These are phyloP conservation scores for Aspergillus costaricaensis DNA, from an alignment of 2,329 filamentous ascomycete genomes.

Conservation along the genomic window DNA sequence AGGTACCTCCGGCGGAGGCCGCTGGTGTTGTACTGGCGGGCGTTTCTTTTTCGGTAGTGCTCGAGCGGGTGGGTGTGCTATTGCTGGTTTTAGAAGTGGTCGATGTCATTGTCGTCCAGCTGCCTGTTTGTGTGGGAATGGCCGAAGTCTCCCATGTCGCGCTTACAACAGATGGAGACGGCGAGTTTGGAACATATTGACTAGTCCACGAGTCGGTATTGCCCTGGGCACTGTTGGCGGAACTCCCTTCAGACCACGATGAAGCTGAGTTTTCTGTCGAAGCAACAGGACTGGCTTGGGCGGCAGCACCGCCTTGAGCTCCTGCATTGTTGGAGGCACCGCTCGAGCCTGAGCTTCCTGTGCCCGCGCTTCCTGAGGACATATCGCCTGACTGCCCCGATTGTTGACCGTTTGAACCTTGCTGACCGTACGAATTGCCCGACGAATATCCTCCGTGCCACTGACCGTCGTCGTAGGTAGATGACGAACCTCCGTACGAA, in stretches of 20 bases:
- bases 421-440: neutral
- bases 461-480: neutral
- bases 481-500: neutral
- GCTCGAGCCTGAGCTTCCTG: neutral
- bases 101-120: neutral
- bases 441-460: neutral
- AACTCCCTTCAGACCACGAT: neutral
- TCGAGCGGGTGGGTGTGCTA: neutral
- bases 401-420: neutral
- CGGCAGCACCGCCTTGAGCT: neutral
- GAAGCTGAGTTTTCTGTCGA: neutral
- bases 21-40: neutral
- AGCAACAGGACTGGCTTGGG: neutral
- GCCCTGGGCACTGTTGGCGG: neutral
- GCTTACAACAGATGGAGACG: neutral
- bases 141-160: neutral
- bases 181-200: neutral
- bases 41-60: neutral
- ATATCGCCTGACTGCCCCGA: neutral
- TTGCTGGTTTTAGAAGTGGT: neutral
- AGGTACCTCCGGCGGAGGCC: neutral
- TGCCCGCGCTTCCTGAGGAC: neutral
- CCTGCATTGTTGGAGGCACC: neutral
- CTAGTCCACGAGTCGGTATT: neutral
- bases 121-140: neutral